Base-by-base conservation (phyloP, 2,329 filamentous ascomycete genomes). In the Diplodia seriata region DNA sequence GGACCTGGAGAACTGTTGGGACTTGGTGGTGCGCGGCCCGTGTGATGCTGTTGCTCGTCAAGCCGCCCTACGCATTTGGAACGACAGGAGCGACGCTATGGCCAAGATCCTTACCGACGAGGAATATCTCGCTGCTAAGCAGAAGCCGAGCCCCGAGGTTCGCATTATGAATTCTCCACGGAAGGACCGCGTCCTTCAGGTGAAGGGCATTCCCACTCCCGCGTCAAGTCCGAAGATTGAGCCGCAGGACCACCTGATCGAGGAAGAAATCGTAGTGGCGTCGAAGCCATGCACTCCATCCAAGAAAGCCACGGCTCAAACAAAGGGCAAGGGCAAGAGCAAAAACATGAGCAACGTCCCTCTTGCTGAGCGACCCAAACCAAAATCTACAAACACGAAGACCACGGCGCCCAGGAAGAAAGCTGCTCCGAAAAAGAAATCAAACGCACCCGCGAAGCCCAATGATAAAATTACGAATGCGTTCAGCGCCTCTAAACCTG, bases 1-100 rank as follows among this genome's bases (percentile, higher is more conserved):
- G 71, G 93, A 97, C 68, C 90, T 98, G 70, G 94, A 94, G 76
- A 91, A 96, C 70, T 93, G 92, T 74, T 99, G 94, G 91, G 95
- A 99, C 78, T 81, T 97, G 69, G 88, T 98, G 20, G 91, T 99
- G 43, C 89, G 89, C 71, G 94, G 93, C 23, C 91, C 91, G 73
- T 95, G 92, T 76, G 95, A 99, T 76, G 89, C 93, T 71, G 90
- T 99, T 49, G 95, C 95, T 23, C 85, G 85, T 59, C 83, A 93
- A 49, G 91, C 89, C 18, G 87, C 87, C 26, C 79, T 89, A 78
- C 83, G 83, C 65, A 81, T 80, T 69, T 89, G 87, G 86, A 80
- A 88, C 70, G 85, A 88, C 68, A 75, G 72, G 0, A 73, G 74
- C 66, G 71, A 74, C 2, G 75, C 43, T n/a, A 47, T 47, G 43